Evolutionary conservation across 129 eudicot genomes (phyloP).

Genomic region (Pseudognaphalium luteoalbum): DNA sequence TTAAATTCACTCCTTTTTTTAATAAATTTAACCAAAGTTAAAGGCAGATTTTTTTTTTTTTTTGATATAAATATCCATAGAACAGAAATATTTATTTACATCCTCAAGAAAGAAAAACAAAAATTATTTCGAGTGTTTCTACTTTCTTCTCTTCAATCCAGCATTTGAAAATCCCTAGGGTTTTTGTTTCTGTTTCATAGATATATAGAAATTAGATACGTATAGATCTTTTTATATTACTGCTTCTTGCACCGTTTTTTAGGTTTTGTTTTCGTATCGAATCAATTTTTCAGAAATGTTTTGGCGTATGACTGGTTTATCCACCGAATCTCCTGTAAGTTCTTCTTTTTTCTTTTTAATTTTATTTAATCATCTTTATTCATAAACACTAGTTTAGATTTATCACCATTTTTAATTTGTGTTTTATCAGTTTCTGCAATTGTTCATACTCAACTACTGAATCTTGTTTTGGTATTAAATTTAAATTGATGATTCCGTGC

Average conservation of each 20-base stretch:
- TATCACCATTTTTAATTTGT: too few relatives aligned
- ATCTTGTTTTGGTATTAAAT: too few relatives aligned
- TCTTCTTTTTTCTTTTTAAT: not conserved
- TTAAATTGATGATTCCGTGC: too few relatives aligned
- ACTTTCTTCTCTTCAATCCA: too few relatives aligned
- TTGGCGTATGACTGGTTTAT: slow-evolving; percentile 93
- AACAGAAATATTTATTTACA: too few relatives aligned
- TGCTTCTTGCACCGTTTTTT: not conserved
- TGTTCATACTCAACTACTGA: not conserved
- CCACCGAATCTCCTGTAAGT: slow-evolving; percentile 90
- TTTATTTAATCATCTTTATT: slow-evolving; percentile 20
- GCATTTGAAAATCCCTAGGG: not conserved
- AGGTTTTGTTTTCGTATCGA: not conserved
- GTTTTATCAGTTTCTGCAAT: not conserved
- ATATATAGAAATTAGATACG: too few relatives aligned
- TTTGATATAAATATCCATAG: too few relatives aligned
- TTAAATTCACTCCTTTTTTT: too few relatives aligned
- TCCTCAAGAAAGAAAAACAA: too few relatives aligned
- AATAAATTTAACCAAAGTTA: too few relatives aligned
- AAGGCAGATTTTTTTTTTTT: too few relatives aligned
- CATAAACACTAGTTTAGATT: not conserved
- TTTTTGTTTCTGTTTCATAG: not conserved
- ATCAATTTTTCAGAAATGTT: slow-evolving; percentile 51
- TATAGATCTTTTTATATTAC: not conserved
- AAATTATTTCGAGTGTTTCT: too few relatives aligned